Evolutionary conservation across 2,329 filamentous ascomycete genomes (phyloP).

Genomic region (Chalaropsis thielavioides): DNA sequence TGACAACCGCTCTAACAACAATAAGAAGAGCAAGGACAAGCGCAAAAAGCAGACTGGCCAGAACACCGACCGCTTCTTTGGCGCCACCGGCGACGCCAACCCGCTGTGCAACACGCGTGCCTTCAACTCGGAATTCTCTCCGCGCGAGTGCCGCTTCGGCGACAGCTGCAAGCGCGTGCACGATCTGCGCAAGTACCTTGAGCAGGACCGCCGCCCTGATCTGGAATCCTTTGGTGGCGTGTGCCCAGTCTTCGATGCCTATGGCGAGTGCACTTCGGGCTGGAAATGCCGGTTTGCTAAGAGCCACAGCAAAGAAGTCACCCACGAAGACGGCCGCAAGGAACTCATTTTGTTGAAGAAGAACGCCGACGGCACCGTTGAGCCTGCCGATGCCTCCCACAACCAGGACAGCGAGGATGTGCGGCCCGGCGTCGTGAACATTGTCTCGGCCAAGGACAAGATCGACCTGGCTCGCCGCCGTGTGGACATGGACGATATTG

Average conservation of each 20-base stretch:
- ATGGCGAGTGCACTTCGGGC: slow-evolving; percentile 65
- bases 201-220: slow-evolving; percentile 56
- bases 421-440: slow-evolving; percentile 58
- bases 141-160: slow-evolving; percentile 60
- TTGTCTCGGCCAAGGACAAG: slow-evolving; percentile 55
- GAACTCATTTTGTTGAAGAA: slow-evolving; percentile 54
- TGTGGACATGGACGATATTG: slow-evolving; percentile 54
- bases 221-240: slow-evolving; percentile 62
- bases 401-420: slow-evolving; percentile 33
- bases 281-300: slow-evolving; percentile 90
- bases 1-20: slow-evolving; percentile 28
- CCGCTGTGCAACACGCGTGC: slow-evolving; percentile 63
- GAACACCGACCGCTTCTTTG: slow-evolving; percentile 72
- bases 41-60: slow-evolving; percentile 43
- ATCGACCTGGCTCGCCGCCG: slow-evolving; percentile 60
- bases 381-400: slow-evolving; percentile 26
- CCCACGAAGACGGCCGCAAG: slow-evolving; percentile 63
- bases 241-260: slow-evolving; percentile 67
- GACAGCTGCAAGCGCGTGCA: slow-evolving; percentile 72
- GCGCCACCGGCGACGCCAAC: slow-evolving; percentile 61
- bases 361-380: slow-evolving; percentile 20
- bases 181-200: slow-evolving; percentile 71
- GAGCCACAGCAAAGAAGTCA: slow-evolving; percentile 72
- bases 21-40: slow-evolving; percentile 31
- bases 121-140: slow-evolving; percentile 65